phyloP scores from a whole-genome alignment of 129 eudicot genomes.

The Arctium minus region DNA sequence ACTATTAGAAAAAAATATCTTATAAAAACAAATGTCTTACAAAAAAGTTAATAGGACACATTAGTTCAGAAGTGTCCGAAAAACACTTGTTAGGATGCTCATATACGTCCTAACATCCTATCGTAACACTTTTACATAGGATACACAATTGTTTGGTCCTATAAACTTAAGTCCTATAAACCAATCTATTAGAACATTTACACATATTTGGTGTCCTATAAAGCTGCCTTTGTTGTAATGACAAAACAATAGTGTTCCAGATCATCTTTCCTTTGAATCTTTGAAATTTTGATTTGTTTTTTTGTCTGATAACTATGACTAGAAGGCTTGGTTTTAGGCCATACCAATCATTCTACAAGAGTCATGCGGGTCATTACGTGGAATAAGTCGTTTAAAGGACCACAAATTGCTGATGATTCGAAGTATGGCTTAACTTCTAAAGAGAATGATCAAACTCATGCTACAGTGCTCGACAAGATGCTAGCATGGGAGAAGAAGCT shows the following conservation, averaged over 20 bases:
- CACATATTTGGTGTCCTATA: too few species aligned
- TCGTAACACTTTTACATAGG: too few species aligned
- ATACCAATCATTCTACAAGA: conserved; percentile 67
- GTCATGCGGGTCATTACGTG: conserved; percentile 69
- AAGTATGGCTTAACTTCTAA: conserved; percentile 58
- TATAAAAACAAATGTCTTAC: too few species aligned
- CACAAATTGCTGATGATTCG: conserved; percentile 31
- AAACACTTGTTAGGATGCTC: too few species aligned
- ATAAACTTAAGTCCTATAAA: too few species aligned
- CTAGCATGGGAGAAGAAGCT: conserved; percentile 89
- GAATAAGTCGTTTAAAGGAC: conserved; percentile 63
- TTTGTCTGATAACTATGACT: background rate
- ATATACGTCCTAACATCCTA: too few species aligned
- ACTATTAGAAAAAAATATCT: too few species aligned
- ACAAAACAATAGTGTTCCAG: background rate
- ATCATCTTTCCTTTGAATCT: background rate
- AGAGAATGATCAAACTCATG: conserved; percentile 64
- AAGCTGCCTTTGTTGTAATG: too few species aligned
- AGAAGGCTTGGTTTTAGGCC: conserved; percentile 38
- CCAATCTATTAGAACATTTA: too few species aligned
- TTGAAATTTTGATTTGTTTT: background rate
- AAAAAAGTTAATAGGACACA: too few species aligned
- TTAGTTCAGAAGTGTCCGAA: too few species aligned
- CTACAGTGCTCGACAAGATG: conserved; percentile 72
- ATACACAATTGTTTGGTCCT: too few species aligned